These are phyloP conservation scores for Hymenoscyphus repandus DNA, from an alignment of 2,329 filamentous ascomycete species.

Conservation along the genomic window DNA sequence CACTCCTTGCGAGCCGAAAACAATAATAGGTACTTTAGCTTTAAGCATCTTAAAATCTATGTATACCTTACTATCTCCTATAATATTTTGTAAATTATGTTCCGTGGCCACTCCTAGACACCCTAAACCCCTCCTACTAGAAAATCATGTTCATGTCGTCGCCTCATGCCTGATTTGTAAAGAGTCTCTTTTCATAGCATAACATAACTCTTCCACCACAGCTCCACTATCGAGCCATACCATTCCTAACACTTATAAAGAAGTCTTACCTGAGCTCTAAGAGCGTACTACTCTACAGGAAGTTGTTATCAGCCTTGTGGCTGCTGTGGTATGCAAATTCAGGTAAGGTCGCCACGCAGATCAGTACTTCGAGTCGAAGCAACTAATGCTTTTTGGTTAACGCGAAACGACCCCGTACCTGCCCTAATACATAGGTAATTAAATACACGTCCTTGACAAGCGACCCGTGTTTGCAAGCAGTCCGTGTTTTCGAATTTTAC, in stretches of 20 bases:
- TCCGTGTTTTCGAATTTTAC: too few relatives aligned
- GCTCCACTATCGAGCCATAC: background rate
- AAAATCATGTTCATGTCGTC: slow-evolving; percentile 2
- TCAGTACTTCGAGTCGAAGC: background rate
- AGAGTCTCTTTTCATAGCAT: slow-evolving; percentile 1
- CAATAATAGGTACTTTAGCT: slow-evolving; percentile 3
- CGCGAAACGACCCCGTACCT: too few relatives aligned
- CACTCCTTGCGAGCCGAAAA: background rate
- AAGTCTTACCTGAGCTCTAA: background rate
- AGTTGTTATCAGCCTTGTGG: background rate
- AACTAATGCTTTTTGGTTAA: background rate
- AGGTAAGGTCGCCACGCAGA: background rate
- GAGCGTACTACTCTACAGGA: background rate
- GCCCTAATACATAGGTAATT: too few relatives aligned
- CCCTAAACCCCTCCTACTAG: background rate
- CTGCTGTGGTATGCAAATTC: background rate
- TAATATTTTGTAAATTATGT: background rate
- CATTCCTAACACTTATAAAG: slow-evolving; percentile 2
- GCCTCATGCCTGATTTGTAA: slow-evolving; percentile 1
- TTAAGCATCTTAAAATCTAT: slow-evolving; percentile 2
- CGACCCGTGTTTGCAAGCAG: too few relatives aligned
- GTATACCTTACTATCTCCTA: background rate
- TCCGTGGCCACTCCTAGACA: background rate
- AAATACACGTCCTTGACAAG: too few relatives aligned
- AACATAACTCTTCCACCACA: background rate